Conservation (phyloP, 2,329 filamentous ascomycete genomes). For the Fusarium transvaalense region DNA sequence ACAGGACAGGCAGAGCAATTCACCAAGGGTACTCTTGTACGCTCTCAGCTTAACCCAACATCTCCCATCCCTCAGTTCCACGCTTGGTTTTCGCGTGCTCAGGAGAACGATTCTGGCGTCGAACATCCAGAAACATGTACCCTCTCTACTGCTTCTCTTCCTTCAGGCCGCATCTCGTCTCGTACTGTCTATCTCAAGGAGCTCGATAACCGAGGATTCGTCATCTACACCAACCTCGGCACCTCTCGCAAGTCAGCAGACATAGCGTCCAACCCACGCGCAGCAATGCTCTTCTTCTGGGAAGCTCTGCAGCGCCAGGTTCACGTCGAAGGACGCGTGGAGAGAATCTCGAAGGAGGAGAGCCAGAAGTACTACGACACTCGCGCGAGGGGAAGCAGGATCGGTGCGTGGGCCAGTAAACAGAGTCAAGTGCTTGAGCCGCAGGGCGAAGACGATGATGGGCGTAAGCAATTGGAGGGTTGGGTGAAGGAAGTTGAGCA, state of each 20-base stretch:
- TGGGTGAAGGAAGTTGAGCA: slow-evolving; percentile 83
- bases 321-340: slow-evolving; percentile 82
- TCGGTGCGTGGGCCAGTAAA: slow-evolving; percentile 93
- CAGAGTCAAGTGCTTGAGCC: slow-evolving; percentile 82
- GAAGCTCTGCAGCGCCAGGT: slow-evolving; percentile 88
- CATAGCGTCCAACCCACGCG: slow-evolving; percentile 79
- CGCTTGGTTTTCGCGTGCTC: slow-evolving; percentile 85
- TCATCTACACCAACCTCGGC: slow-evolving; percentile 93
- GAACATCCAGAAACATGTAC: slow-evolving; percentile 89
- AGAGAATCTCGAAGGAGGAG: slow-evolving; percentile 76
- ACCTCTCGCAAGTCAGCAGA: slow-evolving; percentile 79
- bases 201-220: slow-evolving; percentile 84
- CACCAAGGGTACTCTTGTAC: slow-evolving; percentile 71
- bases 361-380: slow-evolving; percentile 77
- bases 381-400: slow-evolving; percentile 79
- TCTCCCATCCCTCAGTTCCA: slow-evolving; percentile 88
- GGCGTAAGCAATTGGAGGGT: slow-evolving; percentile 78
- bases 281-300: slow-evolving; percentile 93
- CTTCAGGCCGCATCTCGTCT: slow-evolving; percentile 84
- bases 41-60: slow-evolving; percentile 68
- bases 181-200: slow-evolving; percentile 97
- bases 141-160: slow-evolving; percentile 85
- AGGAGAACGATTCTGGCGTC: slow-evolving; percentile 63
- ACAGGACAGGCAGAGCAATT: slow-evolving; percentile 81
- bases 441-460: slow-evolving; percentile 66